Conservation (phyloP, 78 protist genomes). For the Protostelium mycophagum region DNA sequence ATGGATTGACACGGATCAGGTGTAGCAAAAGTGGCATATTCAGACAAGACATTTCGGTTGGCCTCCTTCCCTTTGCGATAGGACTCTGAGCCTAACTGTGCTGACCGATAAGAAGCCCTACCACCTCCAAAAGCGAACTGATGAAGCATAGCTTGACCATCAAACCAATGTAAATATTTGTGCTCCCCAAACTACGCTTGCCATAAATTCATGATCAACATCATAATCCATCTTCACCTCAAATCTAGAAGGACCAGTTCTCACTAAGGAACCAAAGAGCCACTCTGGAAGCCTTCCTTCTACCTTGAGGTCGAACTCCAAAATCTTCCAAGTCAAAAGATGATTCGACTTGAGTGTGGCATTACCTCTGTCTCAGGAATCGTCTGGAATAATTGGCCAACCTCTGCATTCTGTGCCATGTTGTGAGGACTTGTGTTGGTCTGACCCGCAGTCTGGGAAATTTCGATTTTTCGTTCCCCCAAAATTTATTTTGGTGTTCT, state of each 20-base stretch:
- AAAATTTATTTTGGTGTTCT: too few species aligned
- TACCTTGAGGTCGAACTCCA: not conserved
- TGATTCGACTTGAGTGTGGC: too few species aligned
- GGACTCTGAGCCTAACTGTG: not conserved
- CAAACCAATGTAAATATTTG: not conserved
- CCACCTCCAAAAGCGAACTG: not conserved
- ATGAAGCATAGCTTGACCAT: not conserved
- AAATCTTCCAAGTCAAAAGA: too few species aligned
- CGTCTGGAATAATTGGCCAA: too few species aligned
- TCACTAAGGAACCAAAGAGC: not conserved
- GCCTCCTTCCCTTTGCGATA: not conserved
- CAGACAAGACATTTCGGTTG: not conserved
- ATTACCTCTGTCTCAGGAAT: too few species aligned
- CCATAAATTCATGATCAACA: not conserved
- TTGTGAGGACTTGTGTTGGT: too few species aligned
- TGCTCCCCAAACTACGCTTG: not conserved
- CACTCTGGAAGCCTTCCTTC: not conserved
- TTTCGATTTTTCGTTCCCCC: too few species aligned
- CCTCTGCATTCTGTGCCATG: too few species aligned
- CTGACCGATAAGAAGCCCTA: not conserved
- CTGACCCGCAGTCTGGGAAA: too few species aligned
- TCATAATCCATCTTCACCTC: not conserved
- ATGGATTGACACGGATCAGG: not conserved
- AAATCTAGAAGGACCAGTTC: not conserved
- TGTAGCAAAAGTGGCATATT: not conserved